Base-by-base conservation (phyloP, 345 rosid species). In the Populus ilicifolia region DNA sequence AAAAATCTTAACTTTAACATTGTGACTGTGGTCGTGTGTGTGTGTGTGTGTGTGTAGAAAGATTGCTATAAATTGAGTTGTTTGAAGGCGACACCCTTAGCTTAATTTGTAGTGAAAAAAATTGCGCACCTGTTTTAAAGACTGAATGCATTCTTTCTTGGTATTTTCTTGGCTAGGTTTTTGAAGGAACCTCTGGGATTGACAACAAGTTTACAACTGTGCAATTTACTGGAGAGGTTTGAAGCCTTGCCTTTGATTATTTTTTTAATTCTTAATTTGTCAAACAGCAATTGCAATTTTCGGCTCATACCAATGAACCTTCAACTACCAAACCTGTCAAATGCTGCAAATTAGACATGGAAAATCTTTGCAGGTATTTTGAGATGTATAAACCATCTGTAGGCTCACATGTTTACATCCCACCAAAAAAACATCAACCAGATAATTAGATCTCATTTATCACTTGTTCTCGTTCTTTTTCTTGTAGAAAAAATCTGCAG, bases 131-230 rank as follows among this genome's bases (percentile, higher is more conserved):
- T 65, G 69, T 43, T 71, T 2, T 23, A 35, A 33, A 50, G 27
- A 44, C 52, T 52, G 50, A 20, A 30, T 72, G 36, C 33, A 56
- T 35, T 77, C 6, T 72, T 33, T 25, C 46, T 35, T 69, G 12
- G 52, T 76, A 27, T 77, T 59, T 77, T 82, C 18, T 64, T 79
- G 64, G 14, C 54, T 79, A 93, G 97, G 98, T 93, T 27, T 93
- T 93, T 83, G 98, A 93, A 88, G 98, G 98, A 81, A 93, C 98
- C 73, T 92, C 98, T 77, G 98, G 98, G 69, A 93, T 93, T 63
- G 98, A 93, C 81, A 93, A 91, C 86, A 93, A 93, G 84, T 93
- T 80, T 84, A 93, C 98, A 1, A 93, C 98, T 8, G 97, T 93
- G 62, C 98, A 93, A 84, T 93, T 93, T 80, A 93, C 98, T 13